Evolutionary conservation across 192 early-diverging fungal species (phyloP), one percentile per base, ranked within the genome.

Genomic region (Jimgerdemannia flammicorona): DNA sequence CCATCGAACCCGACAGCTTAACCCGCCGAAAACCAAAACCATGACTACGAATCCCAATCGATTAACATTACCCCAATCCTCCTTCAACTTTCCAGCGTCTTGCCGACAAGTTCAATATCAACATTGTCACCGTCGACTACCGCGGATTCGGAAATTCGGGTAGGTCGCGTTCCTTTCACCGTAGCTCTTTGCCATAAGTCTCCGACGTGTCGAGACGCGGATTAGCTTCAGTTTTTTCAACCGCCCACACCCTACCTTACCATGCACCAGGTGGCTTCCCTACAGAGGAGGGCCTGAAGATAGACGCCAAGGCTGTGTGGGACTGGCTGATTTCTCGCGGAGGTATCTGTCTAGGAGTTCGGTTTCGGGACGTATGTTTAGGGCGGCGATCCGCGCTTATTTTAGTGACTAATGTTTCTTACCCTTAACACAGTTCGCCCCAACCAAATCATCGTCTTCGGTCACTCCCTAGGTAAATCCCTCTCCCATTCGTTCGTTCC

Each of bases 81-180:
- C 2, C 42, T 9, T 39, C 71, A 9, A 66, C 29, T 66, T 9
- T 8, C 19, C 71, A 66, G 71, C 71, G 71, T 3, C 42, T 72
- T 20, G 63, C 39, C 17, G 65, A 71, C 7, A 67, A 69, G 66
- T 83, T 78, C 68, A 69, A 71, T 3, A 54, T 75, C 40, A 80
- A 84, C 67, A 20, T 84, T 9, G 64, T 84, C 29, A 54, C 77
- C 3, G 74, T 80, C 10, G 82, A 84, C 44, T 84, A 84, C 54
- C 82, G 82, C 19, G 82, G 82, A 39, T 84, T 84, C 72, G 82
- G 82, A 44, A 69, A 80, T 29, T 84, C 82, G 11, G 73, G 79
- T 77, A 72, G 43, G 39, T 19, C 8, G 17, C 43, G 64, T 29
- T 29, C 29, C 29, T 29, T 29, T 29, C 29, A 29, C 29, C 29